Base-by-base conservation (phyloP, 345 rosid species). In the Salix arbutifolia region DNA sequence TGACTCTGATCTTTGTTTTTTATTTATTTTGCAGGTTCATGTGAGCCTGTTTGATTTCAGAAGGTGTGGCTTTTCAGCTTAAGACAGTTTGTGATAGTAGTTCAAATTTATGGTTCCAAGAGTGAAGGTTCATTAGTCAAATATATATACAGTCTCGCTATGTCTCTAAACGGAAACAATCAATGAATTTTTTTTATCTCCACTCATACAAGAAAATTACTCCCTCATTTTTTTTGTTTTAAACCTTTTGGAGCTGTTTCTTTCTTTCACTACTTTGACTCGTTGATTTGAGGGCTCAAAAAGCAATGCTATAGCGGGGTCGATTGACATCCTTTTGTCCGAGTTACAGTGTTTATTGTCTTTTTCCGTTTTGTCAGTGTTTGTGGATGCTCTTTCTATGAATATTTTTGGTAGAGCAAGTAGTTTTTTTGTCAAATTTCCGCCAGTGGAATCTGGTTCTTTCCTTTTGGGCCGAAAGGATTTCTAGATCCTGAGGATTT, bases 201-300 rank as follows among this genome's bases (percentile, higher is more conserved):
- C 12, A 19, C 71, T 72, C 67, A 84, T 84, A 84, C 78, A 69
- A 48, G 76, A 66, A 62, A 30, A 1, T 18, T 2, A 33, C 44
- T 31, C 28, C 74, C 53, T 75, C 75, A 68, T 68, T 74, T 33
- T 33, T 33, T 73, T 40, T 16, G 1, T 25, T 38, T 31, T 64
- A 44, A 74, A 76, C 30, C 71, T 73, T 64, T 68, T 65, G 26
- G 67, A 61, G 76, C 73, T 77, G 83, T 83, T 81, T 62, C 77
- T 85, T 81, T 62, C 77, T 78, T 73, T 74, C 81, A 77, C 83
- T 69, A 69, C 56, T 35, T 84, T 88, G 85, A 81, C 84, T 77
- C 35, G 1, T 12, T 79, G 79, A 81, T 84, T 86, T 84, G 85
- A 79, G 84, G 70, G 70, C 80, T 80, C 78, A 37, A 65, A 64